Percentiles rank a stretch among this genome's conserved stretches.
phyloP scores from a whole-genome alignment of 1,284 basidiomycete species.

The Boletus semigastroideus region DNA sequence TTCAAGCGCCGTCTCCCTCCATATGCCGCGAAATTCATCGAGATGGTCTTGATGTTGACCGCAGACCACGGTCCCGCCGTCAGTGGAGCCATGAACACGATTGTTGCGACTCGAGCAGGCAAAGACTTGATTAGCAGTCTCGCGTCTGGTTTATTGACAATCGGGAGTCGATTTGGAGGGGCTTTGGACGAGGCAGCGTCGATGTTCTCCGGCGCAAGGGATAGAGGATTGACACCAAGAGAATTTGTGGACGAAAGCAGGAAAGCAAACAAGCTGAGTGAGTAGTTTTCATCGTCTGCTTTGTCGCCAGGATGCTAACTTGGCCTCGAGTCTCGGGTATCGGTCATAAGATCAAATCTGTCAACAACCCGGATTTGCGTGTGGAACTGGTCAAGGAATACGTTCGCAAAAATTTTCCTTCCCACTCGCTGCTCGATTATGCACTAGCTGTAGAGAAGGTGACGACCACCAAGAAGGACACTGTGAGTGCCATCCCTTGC shows the following conservation, averaged over 20 bases:
- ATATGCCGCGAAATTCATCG: constrained; percentile 94
- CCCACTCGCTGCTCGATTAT: constrained; percentile 91
- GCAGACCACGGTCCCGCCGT: constrained; percentile 98
- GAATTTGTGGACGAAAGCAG: constrained; percentile 98
- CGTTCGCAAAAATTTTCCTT: constrained; percentile 94
- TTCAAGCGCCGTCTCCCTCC: constrained; percentile 91
- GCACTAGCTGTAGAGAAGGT: constrained; percentile 99
- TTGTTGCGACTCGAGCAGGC: constrained; percentile 97
- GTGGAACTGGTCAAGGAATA: constrained; percentile 99
- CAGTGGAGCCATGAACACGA: constrained; percentile 99
- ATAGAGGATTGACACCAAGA: constrained; percentile 90
- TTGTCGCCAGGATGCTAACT: not conserved
- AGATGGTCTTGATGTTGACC: constrained; percentile 99
- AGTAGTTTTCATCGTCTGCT: constrained; percentile 22
- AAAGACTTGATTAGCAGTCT: constrained; percentile 98
- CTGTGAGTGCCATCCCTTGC: constrained; percentile 47
- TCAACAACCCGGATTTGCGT: constrained; percentile 95
- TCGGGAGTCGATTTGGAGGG: constrained; percentile 98
- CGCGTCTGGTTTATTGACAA: constrained; percentile 94
- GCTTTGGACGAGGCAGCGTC: constrained; percentile 97
- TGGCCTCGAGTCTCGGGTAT: constrained; percentile 82
- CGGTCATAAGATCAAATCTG: constrained; percentile 99
- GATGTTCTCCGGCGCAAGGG: constrained; percentile 92
- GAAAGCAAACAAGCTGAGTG: constrained; percentile 94
- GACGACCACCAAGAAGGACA: constrained; percentile 97